A percentile compares a stretch with the other conserved stretches of the same genome.
Conservation (phyloP, 164 flowering plant genomes). For the Kalanchoe fedtschenkoi region DNA sequence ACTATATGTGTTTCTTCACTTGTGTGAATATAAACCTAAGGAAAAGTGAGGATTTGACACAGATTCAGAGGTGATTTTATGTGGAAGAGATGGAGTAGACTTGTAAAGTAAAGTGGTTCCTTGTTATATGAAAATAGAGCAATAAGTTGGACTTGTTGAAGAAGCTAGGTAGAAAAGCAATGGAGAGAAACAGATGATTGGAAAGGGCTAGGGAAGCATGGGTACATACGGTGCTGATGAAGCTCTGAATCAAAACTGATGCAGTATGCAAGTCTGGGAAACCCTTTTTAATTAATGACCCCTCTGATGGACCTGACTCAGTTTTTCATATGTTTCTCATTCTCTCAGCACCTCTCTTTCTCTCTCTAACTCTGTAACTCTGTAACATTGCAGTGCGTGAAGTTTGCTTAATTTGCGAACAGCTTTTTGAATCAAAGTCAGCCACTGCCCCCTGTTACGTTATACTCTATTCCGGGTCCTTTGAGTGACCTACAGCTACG, state of each 20-base stretch:
- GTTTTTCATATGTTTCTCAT: background rate
- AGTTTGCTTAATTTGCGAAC: background rate
- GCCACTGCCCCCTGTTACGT: background rate
- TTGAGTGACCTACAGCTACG: too few relatives aligned
- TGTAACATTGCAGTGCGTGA: background rate
- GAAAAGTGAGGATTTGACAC: background rate
- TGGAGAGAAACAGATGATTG: background rate
- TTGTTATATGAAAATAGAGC: background rate
- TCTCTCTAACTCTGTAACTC: background rate
- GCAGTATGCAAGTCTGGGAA: background rate
- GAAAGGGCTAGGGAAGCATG: background rate
- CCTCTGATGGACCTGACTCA: background rate
- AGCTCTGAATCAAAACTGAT: background rate
- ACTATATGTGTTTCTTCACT: too few relatives aligned
- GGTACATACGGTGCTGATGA: background rate
- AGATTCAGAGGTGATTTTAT: background rate
- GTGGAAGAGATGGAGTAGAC: background rate
- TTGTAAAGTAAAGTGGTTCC: background rate
- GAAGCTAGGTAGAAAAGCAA: constrained; percentile 3
- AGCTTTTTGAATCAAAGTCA: background rate
- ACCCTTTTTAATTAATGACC: background rate
- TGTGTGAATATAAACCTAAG: too few relatives aligned
- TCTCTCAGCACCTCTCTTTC: too few relatives aligned
- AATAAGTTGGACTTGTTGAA: background rate
- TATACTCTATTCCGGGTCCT: too few relatives aligned